Evolutionary conservation across 768 basidiomycete genomes (phyloP), one percentile per base, ranked within the genome.

Genomic region (Phylloporus rhodoxanthus): DNA sequence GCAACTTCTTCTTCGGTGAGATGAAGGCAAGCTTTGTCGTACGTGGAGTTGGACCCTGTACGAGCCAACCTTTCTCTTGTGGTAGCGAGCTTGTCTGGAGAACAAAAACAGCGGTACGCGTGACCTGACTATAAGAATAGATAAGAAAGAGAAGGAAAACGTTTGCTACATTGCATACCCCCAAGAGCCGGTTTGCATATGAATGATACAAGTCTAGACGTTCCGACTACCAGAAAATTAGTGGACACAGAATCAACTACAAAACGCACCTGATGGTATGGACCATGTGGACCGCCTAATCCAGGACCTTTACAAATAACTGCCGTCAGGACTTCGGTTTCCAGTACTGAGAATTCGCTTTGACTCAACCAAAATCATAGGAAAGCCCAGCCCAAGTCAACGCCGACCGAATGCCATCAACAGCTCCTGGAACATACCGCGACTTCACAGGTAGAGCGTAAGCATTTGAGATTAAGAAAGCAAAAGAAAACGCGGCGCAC

Each of bases 101-200:
- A 79, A 67, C 95, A 97, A 73, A 98, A 48, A 17, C 96, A 98
- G 17, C 90, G 84, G 64, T 99, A 99, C 7, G 94, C 95, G 51
- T 87, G 81, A 4, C 87, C 91, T 37, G 80, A 77, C 93, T 97
- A 54, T 26, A 10, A 25, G 37, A 47, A 20, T 36, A 42, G 21
- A 13, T 45, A 23, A 38, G 26, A 26, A 4, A 25, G 30, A 8
- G 15, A 26, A 11, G 21, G 5, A 8, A 0, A 3, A 8, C 25
- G 17, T 15, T 1, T 10, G 15, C 1, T 5, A 40, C 14, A 14
- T 23, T 20, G 52, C 74, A 26, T 55, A 94, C 95, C 46, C 88
- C 81, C 34, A 96, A 73, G 3, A 99, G 79, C 53, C 78, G 83
- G 30, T 77, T 72, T 0, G 87, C 75, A 57, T 95, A 86, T 0